phyloP scores from a whole-genome alignment of 2,329 filamentous ascomycete species.

The Diaporthe capsici region DNA sequence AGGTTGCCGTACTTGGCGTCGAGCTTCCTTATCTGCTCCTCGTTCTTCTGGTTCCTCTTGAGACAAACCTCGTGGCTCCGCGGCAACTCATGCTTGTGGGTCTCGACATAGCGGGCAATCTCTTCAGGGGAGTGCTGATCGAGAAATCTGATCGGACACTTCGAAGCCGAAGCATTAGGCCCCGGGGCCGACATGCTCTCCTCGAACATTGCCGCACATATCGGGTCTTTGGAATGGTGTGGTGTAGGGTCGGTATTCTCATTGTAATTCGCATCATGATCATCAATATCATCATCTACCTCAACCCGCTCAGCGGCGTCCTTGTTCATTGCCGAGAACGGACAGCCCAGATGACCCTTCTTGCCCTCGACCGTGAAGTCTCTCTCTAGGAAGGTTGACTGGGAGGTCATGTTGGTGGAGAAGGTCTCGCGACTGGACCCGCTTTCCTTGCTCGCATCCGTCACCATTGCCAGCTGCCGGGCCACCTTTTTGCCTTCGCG shows the following conservation, averaged over 20 bases:
- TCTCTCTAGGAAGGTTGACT: conserved; percentile 79
- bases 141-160: conserved; percentile 93
- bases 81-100: conserved; percentile 94
- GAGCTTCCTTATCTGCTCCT: conserved; percentile 86
- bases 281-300: conserved; percentile 44
- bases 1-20: conserved; percentile 95
- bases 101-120: conserved; percentile 93
- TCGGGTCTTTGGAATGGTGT: conserved; percentile 70
- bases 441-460: conserved; percentile 65
- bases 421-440: conserved; percentile 63
- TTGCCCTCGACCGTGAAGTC: conserved; percentile 92
- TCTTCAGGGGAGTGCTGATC: conserved; percentile 95
- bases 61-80: conserved; percentile 95
- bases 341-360: conserved; percentile 84
- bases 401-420: conserved; percentile 66
- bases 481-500: conserved; percentile 74
- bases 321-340: conserved; percentile 72
- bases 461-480: conserved; percentile 63
- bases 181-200: conserved; percentile 69
- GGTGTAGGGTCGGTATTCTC: conserved; percentile 55
- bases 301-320: conserved; percentile 45
- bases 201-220: conserved; percentile 74
- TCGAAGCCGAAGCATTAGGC: conserved; percentile 66
- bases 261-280: conserved; percentile 45
- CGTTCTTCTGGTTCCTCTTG: conserved; percentile 88